Base-by-base conservation (phyloP, 1,284 basidiomycete genomes). In the Albatrellus sp. region DNA sequence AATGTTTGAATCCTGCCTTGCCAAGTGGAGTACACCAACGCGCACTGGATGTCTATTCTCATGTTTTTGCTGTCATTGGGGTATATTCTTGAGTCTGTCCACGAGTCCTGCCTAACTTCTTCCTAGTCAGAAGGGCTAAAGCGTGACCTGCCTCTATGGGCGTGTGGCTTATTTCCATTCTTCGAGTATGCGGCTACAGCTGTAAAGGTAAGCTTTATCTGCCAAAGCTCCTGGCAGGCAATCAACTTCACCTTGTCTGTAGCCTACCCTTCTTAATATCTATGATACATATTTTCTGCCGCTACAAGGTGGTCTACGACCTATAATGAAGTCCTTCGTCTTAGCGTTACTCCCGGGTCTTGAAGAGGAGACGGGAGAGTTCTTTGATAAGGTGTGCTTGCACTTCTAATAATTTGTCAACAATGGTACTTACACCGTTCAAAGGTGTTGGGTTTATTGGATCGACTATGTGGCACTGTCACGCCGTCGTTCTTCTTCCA, bases 111-210 rank as follows among this genome's bases (percentile, higher is more conserved):
- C 16, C 43, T 5, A 37, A 41, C 9, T 12, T 24, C 0, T 28
- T 37, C 8, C 3, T 55, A 94, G 90, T 74, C 77, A 1, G 92
- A 97, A 54, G 92, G 93, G 7, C 65, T 98, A 36, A 78, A 79
- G 49, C 75, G 82, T 38, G 96, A 99, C 65, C 69, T 99, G 4
- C 73, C 87, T 1, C 71, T 98, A 13, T 99, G 96, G 96, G 91
- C 91, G 0, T 87, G 90, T 4, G 96, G 96, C 3, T 64, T 99
- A 8, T 94, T 99, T 57, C 96, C 96, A 0, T 98, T 98, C 75
- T 98, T 98, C 59, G 91, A 97, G 62, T 97, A 91, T 62, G 92
- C 96, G 5, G 85, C 93, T 12, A 98, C 92, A 5, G 92, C 90
- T 16, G 91, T 94, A 47, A 88, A 88, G 72, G 87, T 84, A 55